phyloP scores from a whole-genome alignment of 1,139 yeast genomes.

The Hemisphaericaspora xylofermentans region DNA sequence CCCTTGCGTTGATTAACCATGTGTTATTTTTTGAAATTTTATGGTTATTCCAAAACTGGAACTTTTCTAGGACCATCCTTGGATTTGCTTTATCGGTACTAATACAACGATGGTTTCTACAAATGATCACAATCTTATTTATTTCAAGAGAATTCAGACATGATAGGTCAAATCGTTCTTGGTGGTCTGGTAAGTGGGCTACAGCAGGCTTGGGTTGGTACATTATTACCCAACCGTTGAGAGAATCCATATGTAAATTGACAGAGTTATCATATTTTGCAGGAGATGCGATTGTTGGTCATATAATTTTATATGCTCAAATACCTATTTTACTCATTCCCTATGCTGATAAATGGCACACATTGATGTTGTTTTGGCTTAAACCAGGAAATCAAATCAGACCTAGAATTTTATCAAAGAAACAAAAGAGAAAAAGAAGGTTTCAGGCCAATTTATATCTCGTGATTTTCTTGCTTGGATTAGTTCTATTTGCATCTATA shows the following conservation, averaged over 20 bases:
- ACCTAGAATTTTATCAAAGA: conserved; percentile 37
- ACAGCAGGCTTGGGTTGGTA: conserved; percentile 53
- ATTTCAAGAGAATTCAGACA: conserved; percentile 52
- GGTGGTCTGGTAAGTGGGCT: conserved; percentile 74
- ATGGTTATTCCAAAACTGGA: conserved; percentile 55
- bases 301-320: conserved; percentile 49
- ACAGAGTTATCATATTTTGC: conserved; percentile 56
- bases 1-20: conserved; percentile 42
- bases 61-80: conserved; percentile 45
- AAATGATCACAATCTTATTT: conserved; percentile 34
- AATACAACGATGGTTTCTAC: conserved; percentile 47
- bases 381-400: conserved; percentile 57
- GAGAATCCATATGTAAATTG: conserved; percentile 55
- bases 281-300: conserved; percentile 53
- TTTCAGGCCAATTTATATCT: conserved; percentile 33
- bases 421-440: conserved; percentile 29
- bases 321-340: conserved; percentile 56
- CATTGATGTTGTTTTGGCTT: conserved; percentile 79
- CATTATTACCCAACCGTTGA: conserved; percentile 49
- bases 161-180: conserved; percentile 51
- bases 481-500: conserved; percentile 34
- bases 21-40: conserved; percentile 47
- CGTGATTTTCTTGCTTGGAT: conserved; percentile 39
- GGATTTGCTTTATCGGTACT: conserved; percentile 44
- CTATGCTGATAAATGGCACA: conserved; percentile 70